phyloP scores from a whole-genome alignment of 441 rosid genomes.

The Gossypium schwendimanii region DNA sequence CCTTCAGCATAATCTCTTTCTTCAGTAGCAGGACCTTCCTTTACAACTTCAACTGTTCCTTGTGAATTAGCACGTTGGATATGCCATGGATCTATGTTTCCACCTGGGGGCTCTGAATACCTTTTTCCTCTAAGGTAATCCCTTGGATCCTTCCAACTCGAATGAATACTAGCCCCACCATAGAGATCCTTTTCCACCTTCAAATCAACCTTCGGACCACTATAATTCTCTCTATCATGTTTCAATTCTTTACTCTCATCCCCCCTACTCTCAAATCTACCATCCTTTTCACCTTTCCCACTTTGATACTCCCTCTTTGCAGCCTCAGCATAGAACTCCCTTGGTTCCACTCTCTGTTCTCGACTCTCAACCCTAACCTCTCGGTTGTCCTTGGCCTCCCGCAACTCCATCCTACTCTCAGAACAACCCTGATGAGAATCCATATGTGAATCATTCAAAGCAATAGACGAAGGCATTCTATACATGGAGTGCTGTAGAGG shows the following conservation, averaged over 20 bases:
- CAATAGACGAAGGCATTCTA: slow-evolving; percentile 45
- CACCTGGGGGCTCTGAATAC: slow-evolving; percentile 51
- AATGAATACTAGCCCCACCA: slow-evolving; percentile 38
- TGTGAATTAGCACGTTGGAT: slow-evolving; percentile 45
- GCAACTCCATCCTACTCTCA: slow-evolving; percentile 50
- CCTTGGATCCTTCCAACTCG: slow-evolving; percentile 82
- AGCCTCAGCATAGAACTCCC: slow-evolving; percentile 47
- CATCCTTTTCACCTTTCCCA: slow-evolving; percentile 64
- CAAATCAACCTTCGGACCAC: slow-evolving; percentile 50
- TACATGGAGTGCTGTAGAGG: slow-evolving; percentile 63
- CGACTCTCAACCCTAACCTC: slow-evolving; percentile 52
- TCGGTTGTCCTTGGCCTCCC: slow-evolving; percentile 57
- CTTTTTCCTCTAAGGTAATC: slow-evolving; percentile 80
- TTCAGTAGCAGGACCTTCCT: slow-evolving; percentile 51
- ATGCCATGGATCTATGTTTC: slow-evolving; percentile 62
- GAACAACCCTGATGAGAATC: slow-evolving; percentile 42
- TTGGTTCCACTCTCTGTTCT: slow-evolving; percentile 50
- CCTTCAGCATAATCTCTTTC: slow-evolving; percentile 58
- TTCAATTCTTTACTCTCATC: slow-evolving; percentile 59
- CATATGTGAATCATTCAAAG: slow-evolving; percentile 47
- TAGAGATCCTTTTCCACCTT: slow-evolving; percentile 69
- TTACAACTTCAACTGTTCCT: slow-evolving; percentile 48
- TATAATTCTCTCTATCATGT: slow-evolving; percentile 44
- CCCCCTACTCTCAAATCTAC: slow-evolving; percentile 48
- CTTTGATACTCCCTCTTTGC: slow-evolving; percentile 62